Evolutionary conservation across 139 green algal species (phyloP), one percentile per base, ranked within the genome.

Genomic region (Chlorella ohadii): DNA sequence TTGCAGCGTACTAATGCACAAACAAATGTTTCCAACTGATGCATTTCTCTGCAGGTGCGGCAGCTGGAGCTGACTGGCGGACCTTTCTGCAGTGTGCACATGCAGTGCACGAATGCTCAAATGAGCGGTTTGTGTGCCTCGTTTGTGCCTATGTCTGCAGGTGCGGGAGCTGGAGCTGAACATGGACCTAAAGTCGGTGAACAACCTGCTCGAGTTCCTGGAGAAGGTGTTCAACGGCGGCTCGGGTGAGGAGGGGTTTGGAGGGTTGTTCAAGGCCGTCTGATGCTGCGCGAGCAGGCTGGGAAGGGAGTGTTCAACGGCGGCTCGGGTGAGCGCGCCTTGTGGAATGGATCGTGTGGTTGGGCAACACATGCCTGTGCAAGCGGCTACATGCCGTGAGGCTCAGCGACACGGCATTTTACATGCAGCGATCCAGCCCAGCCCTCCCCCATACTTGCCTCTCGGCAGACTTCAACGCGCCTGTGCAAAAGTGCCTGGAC

Each of bases 141-240:
- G 15, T 22, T 23, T 59, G 51, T 23, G 11, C 11, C 51, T 20
- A 22, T 3, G 11, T 59, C 51, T 20, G 31, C 88, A 94, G 91
- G 93, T 97, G 63, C 85, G 89, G 2, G 94, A 97, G 89, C 86
- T 97, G 79, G 94, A 97, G 90, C 90, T 97, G 31, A 91, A 92
- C 79, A 90, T 89, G 66, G 94, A 97, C 87, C 88, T 93, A 70
- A 79, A 80, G 44, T 90, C 79, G 39, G 83, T 97, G 13, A 89
- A 95, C 88, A 96, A 95, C 84, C 90, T 97, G 85, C 91, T 97
- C 67, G 86, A 89, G 78, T 98, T 98, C 78, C 79, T 98, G 67
- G 94, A 98, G 85, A 95, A 93, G 79, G 84, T 93, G 63, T 97
- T 97, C 93, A 97, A 97, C 68, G 94, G 94, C 44, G 94, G 94